These are phyloP conservation scores for Saccharomyces eubayanus DNA, from an alignment of 805 yeast species.

Conservation along the genomic window DNA sequence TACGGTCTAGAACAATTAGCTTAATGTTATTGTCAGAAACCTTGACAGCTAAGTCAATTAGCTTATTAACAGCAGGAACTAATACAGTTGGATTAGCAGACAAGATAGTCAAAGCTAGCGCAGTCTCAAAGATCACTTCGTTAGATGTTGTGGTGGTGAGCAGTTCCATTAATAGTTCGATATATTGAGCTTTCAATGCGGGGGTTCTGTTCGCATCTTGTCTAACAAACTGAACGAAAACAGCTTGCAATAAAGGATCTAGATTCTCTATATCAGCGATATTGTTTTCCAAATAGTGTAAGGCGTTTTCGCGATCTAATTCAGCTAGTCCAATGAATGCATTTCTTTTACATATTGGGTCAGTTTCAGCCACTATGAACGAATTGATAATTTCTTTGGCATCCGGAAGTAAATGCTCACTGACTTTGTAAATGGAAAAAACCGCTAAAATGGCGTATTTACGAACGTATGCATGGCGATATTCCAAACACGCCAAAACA, in stretches of 20 bases:
- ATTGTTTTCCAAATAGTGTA: constrained; percentile 70
- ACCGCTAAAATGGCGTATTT: constrained; percentile 94
- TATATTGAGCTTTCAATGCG: constrained; percentile 60
- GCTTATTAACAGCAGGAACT: constrained; percentile 72
- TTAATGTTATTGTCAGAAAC: constrained; percentile 95
- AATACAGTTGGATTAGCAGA: constrained; percentile 59
- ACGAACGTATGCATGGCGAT: constrained; percentile 95
- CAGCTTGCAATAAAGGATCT: constrained; percentile 80
- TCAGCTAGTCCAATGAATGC: constrained; percentile 84
- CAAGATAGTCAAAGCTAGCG: constrained; percentile 62
- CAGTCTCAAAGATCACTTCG: constrained; percentile 81
- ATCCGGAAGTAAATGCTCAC: constrained; percentile 87
- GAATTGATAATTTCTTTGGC: constrained; percentile 77
- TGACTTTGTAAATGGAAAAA: constrained; percentile 68
- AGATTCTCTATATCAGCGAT: constrained; percentile 49
- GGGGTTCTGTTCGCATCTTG: constrained; percentile 63
- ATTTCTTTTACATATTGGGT: constrained; percentile 89
- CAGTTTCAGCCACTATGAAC: constrained; percentile 75
- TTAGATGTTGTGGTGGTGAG: constrained; percentile 54
- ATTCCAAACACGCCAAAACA: constrained; percentile 82
- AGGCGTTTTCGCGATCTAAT: constrained; percentile 77
- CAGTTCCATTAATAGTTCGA: constrained; percentile 62
- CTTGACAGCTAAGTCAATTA: constrained; percentile 79
- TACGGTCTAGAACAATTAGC: constrained; percentile 81
- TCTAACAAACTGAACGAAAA: constrained; percentile 85